These are phyloP conservation scores for Calonectria leucothoes DNA, from an alignment of 2,329 filamentous ascomycete genomes.

Conservation along the genomic window DNA sequence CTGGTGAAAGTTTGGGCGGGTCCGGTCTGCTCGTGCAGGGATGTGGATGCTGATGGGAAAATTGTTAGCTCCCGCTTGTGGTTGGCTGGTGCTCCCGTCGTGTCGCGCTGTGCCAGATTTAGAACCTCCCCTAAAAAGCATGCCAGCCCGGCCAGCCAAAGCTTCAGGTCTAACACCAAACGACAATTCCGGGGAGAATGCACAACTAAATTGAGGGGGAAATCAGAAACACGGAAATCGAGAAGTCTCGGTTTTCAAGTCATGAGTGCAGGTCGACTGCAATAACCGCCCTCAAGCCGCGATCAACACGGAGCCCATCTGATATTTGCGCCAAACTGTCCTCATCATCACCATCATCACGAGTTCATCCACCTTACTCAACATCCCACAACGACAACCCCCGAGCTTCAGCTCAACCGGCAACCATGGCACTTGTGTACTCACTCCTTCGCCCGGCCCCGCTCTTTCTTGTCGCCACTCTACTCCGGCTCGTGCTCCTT, in stretches of 20 bases:
- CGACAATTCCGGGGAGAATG: background rate
- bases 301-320: background rate
- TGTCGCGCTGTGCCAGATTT: constrained; percentile 14
- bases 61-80: constrained; percentile 37
- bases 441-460: constrained; percentile 51
- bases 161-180: constrained; percentile 26
- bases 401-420: background rate
- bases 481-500: constrained; percentile 79
- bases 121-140: constrained; percentile 18
- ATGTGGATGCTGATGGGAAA: constrained; percentile 27
- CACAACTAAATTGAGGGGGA: background rate
- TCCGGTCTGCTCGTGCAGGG: constrained; percentile 36
- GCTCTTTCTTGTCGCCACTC: constrained; percentile 67
- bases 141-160: constrained; percentile 1
- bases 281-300: background rate
- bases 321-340: constrained; percentile 39
- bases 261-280: constrained; percentile 24
- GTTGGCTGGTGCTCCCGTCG: constrained; percentile 12
- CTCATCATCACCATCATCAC: constrained; percentile 32
- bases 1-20: constrained; percentile 28
- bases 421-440: constrained; percentile 36
- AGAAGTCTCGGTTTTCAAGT: constrained; percentile 3
- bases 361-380: constrained; percentile 9
- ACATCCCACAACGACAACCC: constrained; percentile 3
- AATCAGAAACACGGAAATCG: background rate